Evolutionary conservation across 441 rosid genomes (phyloP), one percentile per base, ranked within the genome.

Genomic region (Macaranga tanarius): DNA sequence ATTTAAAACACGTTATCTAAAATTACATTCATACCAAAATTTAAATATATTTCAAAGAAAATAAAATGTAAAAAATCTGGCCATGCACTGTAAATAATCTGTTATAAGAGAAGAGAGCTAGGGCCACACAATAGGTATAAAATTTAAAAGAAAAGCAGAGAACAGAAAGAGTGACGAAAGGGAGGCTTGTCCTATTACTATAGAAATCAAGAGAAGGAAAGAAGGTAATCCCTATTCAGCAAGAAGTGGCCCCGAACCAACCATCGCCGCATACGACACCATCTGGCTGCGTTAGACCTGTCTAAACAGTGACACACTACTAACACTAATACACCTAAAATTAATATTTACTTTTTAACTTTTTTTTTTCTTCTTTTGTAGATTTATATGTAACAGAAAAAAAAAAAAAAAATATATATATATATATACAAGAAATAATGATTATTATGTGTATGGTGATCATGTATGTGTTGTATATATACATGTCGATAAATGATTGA

Each of bases 401-500:
- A 54, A 48, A 23, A 66, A 67, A n/a, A n/a, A n/a, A n/a, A n/a
- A n/a, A n/a, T n/a, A n/a, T n/a, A n/a, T n/a, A n/a, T 19, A 66
- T n/a, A 45, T 20, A 69, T 15, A 19, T 2, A 28, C 0, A 61
- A 34, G 22, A n/a, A n/a, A 72, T 40, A 22, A 52, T 62, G 42
- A 42, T 12, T 62, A 42, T 6, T 60, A 73, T 59, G 72, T 71
- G 55, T 34, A 66, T 65, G 70, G 59, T 28, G 60, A 67, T 58
- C 74, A 64, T 79, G 67, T 72, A 59, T 74, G 66, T 50, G 66
- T 55, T 67, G 55, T 75, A 28, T 55, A 58, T 65, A 63, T 78
- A 73, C 71, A 69, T 71, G 82, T 52, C 80, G 72, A 58, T 67
- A 75, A 79, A 77, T 77, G 79, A 48, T 79, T 73, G 67, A 82